phyloP scores from a whole-genome alignment of 2,329 filamentous ascomycete genomes.

The Diaporthe aspalathi region DNA sequence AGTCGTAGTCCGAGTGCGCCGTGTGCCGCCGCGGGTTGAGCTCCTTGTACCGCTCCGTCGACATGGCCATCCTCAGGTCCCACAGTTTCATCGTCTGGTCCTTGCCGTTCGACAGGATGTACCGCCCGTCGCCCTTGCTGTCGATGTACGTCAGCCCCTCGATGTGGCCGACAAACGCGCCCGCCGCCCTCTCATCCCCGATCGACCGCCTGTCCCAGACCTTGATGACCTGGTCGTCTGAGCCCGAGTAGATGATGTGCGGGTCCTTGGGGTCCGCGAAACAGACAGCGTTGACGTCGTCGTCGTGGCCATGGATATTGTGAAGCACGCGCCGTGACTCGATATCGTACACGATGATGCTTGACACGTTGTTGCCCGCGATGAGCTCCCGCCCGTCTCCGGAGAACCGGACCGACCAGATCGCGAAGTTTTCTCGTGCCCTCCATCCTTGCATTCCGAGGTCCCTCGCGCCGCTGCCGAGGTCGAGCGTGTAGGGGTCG shows the following conservation, averaged over 20 bases:
- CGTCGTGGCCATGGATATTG: constrained; percentile 79
- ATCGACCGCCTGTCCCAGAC: constrained; percentile 97
- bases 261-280: constrained; percentile 90
- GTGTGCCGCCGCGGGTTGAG: constrained; percentile 68
- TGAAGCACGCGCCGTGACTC: constrained; percentile 82
- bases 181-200: constrained; percentile 79
- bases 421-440: constrained; percentile 62
- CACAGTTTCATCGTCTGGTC: constrained; percentile 98
- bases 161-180: constrained; percentile 74
- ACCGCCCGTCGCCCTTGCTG: constrained; percentile 77
- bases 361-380: constrained; percentile 82
- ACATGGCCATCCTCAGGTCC: constrained; percentile 92
- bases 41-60: constrained; percentile 70
- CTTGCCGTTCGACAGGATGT: constrained; percentile 93
- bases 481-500: constrained; percentile 83
- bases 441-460: constrained; percentile 48
- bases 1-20: constrained; percentile 74
- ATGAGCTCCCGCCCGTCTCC: constrained; percentile 92
- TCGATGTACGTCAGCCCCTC: constrained; percentile 77
- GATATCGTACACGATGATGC: constrained; percentile 92
- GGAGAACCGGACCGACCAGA: constrained; percentile 93
- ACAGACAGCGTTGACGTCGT: constrained; percentile 97
- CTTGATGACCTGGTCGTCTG: constrained; percentile 92
- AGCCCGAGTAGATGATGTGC: constrained; percentile 95
- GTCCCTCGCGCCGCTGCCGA: constrained; percentile 62